Base-by-base conservation (phyloP, 2,329 filamentous ascomycete genomes). In the Paraconiothyrium sp. region DNA sequence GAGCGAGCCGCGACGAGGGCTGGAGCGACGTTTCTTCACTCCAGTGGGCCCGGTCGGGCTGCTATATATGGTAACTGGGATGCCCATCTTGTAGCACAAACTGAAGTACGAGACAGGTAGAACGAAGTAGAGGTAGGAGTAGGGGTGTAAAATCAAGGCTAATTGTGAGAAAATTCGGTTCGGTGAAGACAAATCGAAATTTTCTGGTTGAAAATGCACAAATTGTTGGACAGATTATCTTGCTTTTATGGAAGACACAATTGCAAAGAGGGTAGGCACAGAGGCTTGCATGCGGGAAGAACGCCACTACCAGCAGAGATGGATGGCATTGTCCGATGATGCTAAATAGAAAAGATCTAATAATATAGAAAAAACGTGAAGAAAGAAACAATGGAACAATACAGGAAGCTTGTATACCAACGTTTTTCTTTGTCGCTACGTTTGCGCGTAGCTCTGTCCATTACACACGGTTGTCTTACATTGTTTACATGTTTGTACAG, bases 401-500 rank as follows among this genome's bases (percentile, higher is more conserved):
- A 30, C 4, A 63, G 39, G 30, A 35, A 20, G 46, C 43, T 48
- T 59, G 49, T 14, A 10, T 7, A 41, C 16, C 10, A 41, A 59
- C 27, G 13, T 35, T n/a, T 30, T 39, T 55, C 47, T 57, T 60
- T 60, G 56, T 59, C 32, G 39, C 34, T 30, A 41, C 13, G 22
- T 11, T n/a, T n/a, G 37, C 34, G 52, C 49, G 54, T 57, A 52
- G 44, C 16, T 58, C 57, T 61, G 51, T 27, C 57, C 37, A 43
- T 50, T 39, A 39, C 59, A 62, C 54, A 63, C 32, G 48, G 37
- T 46, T 60, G 54, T 63, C 55, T 67, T 66, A 64, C 60, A 65
- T 50, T 49, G 58, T 52, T 63, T 71, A 71, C 66, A 72, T 46
- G 37, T 35, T 68, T 61, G 68, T 70, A 58, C 71, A 74, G 64